Evolutionary conservation across 257 asterid genomes (phyloP).

Genomic region (Solanum corneliomulleri): DNA sequence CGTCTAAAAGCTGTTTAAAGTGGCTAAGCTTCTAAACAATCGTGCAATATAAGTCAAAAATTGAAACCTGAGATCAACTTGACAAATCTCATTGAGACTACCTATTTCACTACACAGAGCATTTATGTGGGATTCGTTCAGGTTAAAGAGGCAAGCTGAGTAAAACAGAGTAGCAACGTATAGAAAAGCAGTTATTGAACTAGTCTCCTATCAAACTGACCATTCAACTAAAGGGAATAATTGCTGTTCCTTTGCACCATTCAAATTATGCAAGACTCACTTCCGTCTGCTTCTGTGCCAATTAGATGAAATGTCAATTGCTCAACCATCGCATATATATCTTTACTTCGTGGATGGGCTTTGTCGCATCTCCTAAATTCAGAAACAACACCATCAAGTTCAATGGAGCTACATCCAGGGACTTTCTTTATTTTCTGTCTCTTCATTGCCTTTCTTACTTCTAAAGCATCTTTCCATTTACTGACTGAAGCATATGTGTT

Average conservation of each 20-base stretch:
- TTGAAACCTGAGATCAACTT: not conserved
- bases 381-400: conserved; percentile 20
- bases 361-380: conserved; percentile 23
- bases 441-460: conserved; percentile 16
- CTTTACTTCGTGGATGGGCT: conserved; percentile 12
- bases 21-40: not conserved
- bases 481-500: conserved; percentile 24
- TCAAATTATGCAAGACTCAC: not conserved
- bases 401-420: conserved; percentile 39
- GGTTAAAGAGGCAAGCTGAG: not conserved
- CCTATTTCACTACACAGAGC: not conserved
- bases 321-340: conserved; percentile 1
- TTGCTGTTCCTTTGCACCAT: not conserved
- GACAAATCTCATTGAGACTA: not conserved
- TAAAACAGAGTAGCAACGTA: not conserved
- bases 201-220: not conserved
- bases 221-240: not conserved
- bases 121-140: not conserved
- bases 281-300: not conserved
- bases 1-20: not conserved
- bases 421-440: conserved; percentile 11
- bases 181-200: not conserved
- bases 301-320: conserved; percentile 1
- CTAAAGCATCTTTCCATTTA: conserved; percentile 15
- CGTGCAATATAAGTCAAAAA: not conserved